Base-by-base conservation (phyloP, 495 filamentous ascomycete species). In the Penicillium manginii region DNA sequence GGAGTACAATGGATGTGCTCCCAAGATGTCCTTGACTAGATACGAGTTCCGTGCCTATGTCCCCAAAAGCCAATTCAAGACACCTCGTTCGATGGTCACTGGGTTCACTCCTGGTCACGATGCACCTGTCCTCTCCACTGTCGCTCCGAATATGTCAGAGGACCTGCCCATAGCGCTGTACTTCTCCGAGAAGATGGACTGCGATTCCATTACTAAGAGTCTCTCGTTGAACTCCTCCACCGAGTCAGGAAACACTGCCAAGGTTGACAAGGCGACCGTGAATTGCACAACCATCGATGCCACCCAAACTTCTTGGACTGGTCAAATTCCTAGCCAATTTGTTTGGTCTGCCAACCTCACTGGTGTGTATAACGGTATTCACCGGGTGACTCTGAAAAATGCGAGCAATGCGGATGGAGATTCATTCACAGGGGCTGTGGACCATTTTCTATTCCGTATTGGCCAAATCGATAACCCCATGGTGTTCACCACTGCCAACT, bases 11-110 rank as follows among this genome's bases (percentile, higher is more conserved):
- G 88, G 86, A 23, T 90, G 88, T 58, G 59, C 86, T 17, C 63
- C 72, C 31, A 74, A 64, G 7, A 57, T 90, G 50, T 76, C 74
- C 1, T 60, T 90, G 66, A 62, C 78, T 4, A 72, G 81, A 0
- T 91, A 79, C 58, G 84, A 84, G 32, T 91, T 83, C 74, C 83
- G 84, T 22, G 84, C 83, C 4, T 88, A 85, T 64, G 86, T 90
- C 4, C 86, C 84, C 1, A 73, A 72, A 7, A 57, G 66, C 2
- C 57, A 64, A 2, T 87, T 76, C 60, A 58, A 79, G 12, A 50
- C 50, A 8, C 83, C 84, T 32, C 69, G 76, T 2, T 86, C 88
- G 4, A 84, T 86, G 74, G 82, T 91, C 58, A 90, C 87, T 32
- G 73, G 77, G 43, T 85, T 91, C 60, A 50, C 67, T 0, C 88